Conservation (phyloP, 257 asterid genomes). For the Solanum chiquidenum region DNA sequence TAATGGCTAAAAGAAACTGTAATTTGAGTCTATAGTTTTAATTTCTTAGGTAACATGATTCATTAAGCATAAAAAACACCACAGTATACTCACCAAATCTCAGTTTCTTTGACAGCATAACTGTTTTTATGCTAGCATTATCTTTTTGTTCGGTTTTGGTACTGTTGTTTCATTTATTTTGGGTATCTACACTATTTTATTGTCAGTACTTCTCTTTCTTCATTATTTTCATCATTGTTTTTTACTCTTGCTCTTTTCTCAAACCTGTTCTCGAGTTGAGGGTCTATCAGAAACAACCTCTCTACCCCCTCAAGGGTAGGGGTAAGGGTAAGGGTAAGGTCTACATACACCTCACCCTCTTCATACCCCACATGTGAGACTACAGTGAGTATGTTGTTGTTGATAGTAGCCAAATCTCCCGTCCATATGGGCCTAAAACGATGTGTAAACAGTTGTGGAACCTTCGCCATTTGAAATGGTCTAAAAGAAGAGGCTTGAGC, state of each 20-base stretch:
- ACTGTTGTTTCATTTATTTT: background rate
- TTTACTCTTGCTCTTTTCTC: too few relatives aligned
- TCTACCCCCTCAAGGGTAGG: background rate
- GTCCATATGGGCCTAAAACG: background rate
- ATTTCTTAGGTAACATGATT: background rate
- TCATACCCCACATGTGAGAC: background rate
- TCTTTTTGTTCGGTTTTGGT: background rate
- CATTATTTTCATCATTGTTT: background rate
- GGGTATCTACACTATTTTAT: background rate
- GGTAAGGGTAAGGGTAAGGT: background rate
- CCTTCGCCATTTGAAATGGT: background rate
- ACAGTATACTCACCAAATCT: background rate
- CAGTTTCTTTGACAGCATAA: background rate
- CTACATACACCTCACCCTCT: background rate
- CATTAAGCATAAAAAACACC: background rate
- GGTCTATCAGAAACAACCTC: background rate
- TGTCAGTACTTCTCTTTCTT: background rate
- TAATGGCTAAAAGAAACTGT: background rate
- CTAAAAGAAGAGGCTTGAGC: background rate
- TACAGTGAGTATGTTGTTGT: background rate
- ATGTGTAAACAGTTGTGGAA: background rate
- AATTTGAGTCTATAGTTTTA: background rate
- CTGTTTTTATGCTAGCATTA: background rate
- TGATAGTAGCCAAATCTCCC: background rate
- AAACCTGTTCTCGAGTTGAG: fast-evolving